These are phyloP conservation scores for Penicillium sp. DNA, from an alignment of 2,329 filamentous ascomycete genomes.

Conservation along the genomic window DNA sequence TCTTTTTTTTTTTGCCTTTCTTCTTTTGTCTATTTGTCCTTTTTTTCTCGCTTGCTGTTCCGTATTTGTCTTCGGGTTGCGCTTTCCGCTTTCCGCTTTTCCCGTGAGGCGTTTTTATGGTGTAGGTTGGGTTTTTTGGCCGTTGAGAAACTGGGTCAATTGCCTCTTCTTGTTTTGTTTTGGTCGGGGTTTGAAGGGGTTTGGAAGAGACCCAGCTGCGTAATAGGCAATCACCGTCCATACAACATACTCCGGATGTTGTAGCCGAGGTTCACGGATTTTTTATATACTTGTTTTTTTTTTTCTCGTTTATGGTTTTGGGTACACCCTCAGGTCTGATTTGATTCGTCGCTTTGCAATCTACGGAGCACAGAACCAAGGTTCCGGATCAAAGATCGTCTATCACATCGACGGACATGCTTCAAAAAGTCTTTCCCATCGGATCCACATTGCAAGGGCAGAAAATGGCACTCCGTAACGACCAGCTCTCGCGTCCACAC, in stretches of 20 bases:
- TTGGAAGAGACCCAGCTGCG: no score
- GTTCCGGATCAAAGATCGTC: neutral
- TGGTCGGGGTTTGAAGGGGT: neutral
- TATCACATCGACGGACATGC: neutral
- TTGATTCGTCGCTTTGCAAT: neutral
- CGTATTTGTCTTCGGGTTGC: no score
- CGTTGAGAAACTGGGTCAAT: neutral
- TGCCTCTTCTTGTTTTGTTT: neutral
- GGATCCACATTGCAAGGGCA: no score
- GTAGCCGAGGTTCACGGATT: neutral
- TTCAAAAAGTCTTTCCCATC: no score
- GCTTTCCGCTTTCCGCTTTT: neutral
- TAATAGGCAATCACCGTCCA: no score
- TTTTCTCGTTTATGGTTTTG: neutral
- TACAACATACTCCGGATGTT: neutral
- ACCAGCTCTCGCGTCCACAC: neutral
- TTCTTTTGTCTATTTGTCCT: no score
- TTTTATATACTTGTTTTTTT: neutral
- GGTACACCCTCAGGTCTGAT: neutral
- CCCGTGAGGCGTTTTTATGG: neutral
- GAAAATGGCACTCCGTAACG: neutral
- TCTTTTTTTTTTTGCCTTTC: neutral
- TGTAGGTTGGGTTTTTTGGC: neutral
- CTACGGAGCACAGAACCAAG: neutral
- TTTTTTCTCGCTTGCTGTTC: no score